phyloP scores from a whole-genome alignment of 148 eudicot genomes.

The Cornus controversa region DNA sequence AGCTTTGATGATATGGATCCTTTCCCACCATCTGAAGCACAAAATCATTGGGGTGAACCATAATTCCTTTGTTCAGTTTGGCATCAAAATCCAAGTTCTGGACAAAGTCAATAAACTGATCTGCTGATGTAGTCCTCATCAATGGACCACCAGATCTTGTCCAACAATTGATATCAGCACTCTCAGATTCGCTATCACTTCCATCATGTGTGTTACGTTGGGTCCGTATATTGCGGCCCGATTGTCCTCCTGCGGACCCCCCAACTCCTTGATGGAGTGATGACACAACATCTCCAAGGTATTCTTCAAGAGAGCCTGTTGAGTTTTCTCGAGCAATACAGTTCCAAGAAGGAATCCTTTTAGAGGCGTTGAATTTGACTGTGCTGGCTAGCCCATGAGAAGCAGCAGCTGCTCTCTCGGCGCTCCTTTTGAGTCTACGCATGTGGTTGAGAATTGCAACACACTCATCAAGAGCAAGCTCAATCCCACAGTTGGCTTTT shows the following conservation, averaged over 20 bases:
- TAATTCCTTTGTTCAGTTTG: conserved; percentile 30
- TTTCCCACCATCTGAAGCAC: conserved; percentile 30
- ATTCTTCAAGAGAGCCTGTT: conserved; percentile 85
- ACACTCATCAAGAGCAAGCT: conserved; percentile 88
- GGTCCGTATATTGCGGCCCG: conserved; percentile 30
- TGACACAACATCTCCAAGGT: conserved; percentile 55
- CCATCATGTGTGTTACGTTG: conserved; percentile 50
- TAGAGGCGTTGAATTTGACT: conserved; percentile 65
- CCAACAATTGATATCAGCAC: conserved; percentile 61
- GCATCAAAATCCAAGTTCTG: conserved; percentile 62
- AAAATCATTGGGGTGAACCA: conserved; percentile 33
- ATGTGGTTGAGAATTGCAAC: conserved; percentile 88
- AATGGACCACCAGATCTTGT: conserved; percentile 93
- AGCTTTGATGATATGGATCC: conserved; percentile 31
- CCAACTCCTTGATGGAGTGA: conserved; percentile 45
- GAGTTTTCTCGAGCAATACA: conserved; percentile 88
- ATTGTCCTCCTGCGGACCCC: conserved; percentile 13
- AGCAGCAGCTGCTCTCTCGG: conserved; percentile 62
- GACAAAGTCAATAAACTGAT: conserved; percentile 64
- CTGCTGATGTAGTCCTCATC: conserved; percentile 89
- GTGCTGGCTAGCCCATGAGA: conserved; percentile 42
- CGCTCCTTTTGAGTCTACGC: conserved; percentile 76
- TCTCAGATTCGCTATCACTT: conserved; percentile 87
- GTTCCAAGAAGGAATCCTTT: conserved; percentile 95
- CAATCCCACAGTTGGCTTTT: conserved; percentile 92